Percentiles rank a stretch among this genome's conserved stretches.
Evolutionary conservation across 2,329 filamentous ascomycete species (phyloP).

Genomic region (Colletotrichum siamense): DNA sequence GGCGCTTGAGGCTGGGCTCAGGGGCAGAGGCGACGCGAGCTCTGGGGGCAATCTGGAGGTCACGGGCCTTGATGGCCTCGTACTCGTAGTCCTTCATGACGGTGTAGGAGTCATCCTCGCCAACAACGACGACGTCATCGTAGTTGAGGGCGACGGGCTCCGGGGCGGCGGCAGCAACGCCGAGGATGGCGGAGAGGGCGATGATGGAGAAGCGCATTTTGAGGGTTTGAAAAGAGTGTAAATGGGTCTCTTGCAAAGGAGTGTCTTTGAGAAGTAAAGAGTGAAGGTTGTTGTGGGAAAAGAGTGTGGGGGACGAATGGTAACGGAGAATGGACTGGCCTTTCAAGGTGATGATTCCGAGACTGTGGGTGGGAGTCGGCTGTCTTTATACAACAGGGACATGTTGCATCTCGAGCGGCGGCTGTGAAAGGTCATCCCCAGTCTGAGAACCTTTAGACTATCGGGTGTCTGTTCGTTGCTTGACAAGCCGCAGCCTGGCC

Average conservation of each 20-base stretch:
- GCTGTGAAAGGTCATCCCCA: neutral
- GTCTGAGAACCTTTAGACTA: neutral
- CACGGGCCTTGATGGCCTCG: conserved; percentile 20
- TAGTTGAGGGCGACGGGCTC: conserved; percentile 15
- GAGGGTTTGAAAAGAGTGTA: conserved; percentile 2
- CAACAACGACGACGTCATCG: conserved; percentile 32
- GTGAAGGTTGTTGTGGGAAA: conserved; percentile 10
- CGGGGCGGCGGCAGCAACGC: neutral
- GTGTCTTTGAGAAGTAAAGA: conserved; percentile 16
- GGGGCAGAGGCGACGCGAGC: neutral
- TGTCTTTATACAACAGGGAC: conserved; percentile 5
- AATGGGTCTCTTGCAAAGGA: conserved; percentile 9
- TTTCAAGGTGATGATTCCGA: neutral
- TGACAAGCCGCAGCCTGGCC: neutral
- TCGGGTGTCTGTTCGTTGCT: neutral
- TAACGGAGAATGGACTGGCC: conserved; percentile 15
- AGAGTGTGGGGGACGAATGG: conserved; percentile 8
- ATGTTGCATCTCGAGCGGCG: neutral
- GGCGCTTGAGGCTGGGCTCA: neutral
- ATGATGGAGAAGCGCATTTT: conserved; percentile 20
- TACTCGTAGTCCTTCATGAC: conserved; percentile 31
- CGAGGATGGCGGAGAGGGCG: neutral
- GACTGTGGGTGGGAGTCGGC: neutral
- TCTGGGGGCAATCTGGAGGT: conserved; percentile 6
- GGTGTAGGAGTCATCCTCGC: conserved; percentile 25